These are phyloP conservation scores for Penicillium sp. DNA, from an alignment of 2,329 filamentous ascomycete species.

Conservation along the genomic window DNA sequence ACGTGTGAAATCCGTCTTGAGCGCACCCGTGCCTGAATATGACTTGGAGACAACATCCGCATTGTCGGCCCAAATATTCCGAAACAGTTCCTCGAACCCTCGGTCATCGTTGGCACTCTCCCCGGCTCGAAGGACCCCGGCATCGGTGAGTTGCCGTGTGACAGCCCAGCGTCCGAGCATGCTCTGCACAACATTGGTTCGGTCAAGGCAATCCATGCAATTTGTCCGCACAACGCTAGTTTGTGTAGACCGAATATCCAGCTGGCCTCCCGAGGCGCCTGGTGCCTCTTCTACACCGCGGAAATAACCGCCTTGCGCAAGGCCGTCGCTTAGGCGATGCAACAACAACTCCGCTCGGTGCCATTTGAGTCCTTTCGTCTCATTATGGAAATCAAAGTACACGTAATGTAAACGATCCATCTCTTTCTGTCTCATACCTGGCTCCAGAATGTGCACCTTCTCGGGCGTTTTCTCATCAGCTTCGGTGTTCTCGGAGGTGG, in stretches of 20 bases:
- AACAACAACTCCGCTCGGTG: slow-evolving; percentile 83
- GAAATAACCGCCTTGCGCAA: slow-evolving; percentile 83
- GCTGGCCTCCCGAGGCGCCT: slow-evolving; percentile 59
- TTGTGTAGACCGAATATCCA: slow-evolving; percentile 77
- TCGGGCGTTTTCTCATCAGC: slow-evolving; percentile 64
- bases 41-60: slow-evolving; percentile 88
- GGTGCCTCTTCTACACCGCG: slow-evolving; percentile 75
- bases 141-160: slow-evolving; percentile 79
- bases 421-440: slow-evolving; percentile 52
- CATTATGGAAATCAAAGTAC: slow-evolving; percentile 97
- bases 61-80: slow-evolving; percentile 97
- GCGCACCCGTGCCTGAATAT: slow-evolving; percentile 91
- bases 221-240: slow-evolving; percentile 92
- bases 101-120: slow-evolving; percentile 73
- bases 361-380: slow-evolving; percentile 93
- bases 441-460: slow-evolving; percentile 74
- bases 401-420: slow-evolving; percentile 89
- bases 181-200: slow-evolving; percentile 95
- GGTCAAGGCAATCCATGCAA: slow-evolving; percentile 98
- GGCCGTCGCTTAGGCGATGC: slow-evolving; percentile 69
- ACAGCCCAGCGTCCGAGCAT: slow-evolving; percentile 89
- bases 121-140: slow-evolving; percentile 70
- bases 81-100: slow-evolving; percentile 83
- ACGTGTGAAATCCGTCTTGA: slow-evolving; percentile 98
- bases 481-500: slow-evolving; percentile 60